Evolutionary conservation across 2,329 filamentous ascomycete species (phyloP).

Genomic region (Magnaporthiopsis rhizophila): DNA sequence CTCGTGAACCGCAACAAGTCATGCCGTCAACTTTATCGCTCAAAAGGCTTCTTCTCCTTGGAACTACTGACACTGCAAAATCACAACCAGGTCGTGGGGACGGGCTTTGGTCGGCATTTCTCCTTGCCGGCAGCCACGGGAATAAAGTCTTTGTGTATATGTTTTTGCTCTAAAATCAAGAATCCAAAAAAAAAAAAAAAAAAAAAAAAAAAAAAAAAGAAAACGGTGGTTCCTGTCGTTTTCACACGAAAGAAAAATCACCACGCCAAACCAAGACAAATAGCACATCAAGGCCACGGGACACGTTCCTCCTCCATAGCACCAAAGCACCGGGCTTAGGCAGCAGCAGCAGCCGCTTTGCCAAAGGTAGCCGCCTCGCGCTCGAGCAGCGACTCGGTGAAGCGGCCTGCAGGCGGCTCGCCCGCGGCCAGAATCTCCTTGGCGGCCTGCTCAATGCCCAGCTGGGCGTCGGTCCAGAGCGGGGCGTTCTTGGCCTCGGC

Average conservation of each 20-base stretch:
- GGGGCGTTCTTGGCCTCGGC: slow-evolving; percentile 28
- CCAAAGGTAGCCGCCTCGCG: slow-evolving; percentile 30
- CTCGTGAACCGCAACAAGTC: too few relatives aligned
- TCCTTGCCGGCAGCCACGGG: not conserved
- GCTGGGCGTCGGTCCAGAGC: slow-evolving; percentile 89
- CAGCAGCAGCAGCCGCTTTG: slow-evolving; percentile 19
- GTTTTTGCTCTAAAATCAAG: not conserved
- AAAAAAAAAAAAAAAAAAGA: too few relatives aligned
- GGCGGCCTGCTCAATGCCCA: slow-evolving; percentile 63
- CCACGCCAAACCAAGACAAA: not conserved
- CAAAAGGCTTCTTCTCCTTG: too few relatives aligned
- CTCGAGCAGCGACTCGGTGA: slow-evolving; percentile 54
- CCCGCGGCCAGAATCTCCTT: slow-evolving; percentile 49
- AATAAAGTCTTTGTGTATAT: not conserved
- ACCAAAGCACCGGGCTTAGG: slow-evolving; percentile 6
- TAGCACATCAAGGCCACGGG: not conserved
- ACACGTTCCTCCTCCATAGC: not conserved
- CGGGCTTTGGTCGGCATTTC: not conserved
- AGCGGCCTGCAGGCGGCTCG: slow-evolving; percentile 25
- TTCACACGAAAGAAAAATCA: not conserved
- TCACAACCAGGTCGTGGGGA: not conserved
- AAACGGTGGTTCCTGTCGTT: not conserved
- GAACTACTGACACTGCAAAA: not conserved
- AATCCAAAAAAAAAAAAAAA: too few relatives aligned
- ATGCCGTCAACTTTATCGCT: too few relatives aligned